Base-by-base conservation (phyloP, 768 basidiomycete genomes). In the Auriscalpium orientale region DNA sequence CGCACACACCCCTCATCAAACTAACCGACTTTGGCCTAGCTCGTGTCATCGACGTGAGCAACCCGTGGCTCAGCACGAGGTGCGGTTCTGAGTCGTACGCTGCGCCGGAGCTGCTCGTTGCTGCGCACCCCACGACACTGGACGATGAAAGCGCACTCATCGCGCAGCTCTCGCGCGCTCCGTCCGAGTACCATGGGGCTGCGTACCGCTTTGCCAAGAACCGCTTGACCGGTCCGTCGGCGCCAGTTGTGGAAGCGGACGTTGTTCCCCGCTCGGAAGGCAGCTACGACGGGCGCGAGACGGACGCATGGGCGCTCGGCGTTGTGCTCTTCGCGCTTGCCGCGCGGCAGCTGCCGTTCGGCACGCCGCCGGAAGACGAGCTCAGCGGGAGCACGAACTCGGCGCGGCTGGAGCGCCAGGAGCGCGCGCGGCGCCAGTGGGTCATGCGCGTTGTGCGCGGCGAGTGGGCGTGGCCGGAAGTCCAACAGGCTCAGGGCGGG, bases 51-150 rank as follows among this genome's bases (percentile, higher is more conserved):
- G 81, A 89, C 62, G 77, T 84, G 13, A 70, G 77, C 5, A 63
- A 73, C 1, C 86, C 85, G 1, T 71, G 83, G 15, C 74, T 94
- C 11, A 76, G 78, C 16, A 94, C 91, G 11, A 80, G 91, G 1
- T 95, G 92, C 68, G 91, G 92, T 7, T 87, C 84, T 33, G 91
- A 95, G 67, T 87, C 86, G 0, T 94, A 94, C 69, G 90, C 91
- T 7, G 90, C 91, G 8, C 87, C 87, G 0, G 87, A 89, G 66
- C 74, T 89, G 18, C 79, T 88, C 28, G 80, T 83, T 63, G 61
- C 61, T 43, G 28, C 28, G 28, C 28, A 28, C 28, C 28, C 28
- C 0, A 28, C 28, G 7, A 28, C 28, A 28, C 28, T 28, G 5
- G 28, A 28, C 4, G 28, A 28, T 7, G 28, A 28, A 7, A 28